Conservation (phyloP, 306 rosid species). For the Malus orientalis region DNA sequence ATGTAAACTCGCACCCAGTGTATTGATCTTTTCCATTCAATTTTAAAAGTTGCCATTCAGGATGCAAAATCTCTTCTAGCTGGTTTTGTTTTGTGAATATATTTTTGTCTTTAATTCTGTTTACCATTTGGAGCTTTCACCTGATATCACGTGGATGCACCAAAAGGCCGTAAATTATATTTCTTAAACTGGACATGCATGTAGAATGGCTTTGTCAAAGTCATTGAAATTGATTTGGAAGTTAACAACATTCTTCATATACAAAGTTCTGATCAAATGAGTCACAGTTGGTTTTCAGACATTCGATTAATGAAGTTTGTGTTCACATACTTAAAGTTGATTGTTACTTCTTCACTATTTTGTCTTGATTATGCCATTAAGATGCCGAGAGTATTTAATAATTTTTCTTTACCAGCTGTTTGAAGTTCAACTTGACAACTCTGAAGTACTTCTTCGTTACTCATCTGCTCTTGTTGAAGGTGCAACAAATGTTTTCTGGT, state of each 20-base stretch:
- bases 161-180: not conserved
- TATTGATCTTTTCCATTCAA: not conserved
- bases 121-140: not conserved
- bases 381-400: constrained; percentile 4
- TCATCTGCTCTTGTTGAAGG: constrained; percentile 99
- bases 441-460: constrained; percentile 90
- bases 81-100: not conserved
- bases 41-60: not conserved
- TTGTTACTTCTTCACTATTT: not conserved
- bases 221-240: not conserved
- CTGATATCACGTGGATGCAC: not conserved
- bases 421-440: constrained; percentile 72
- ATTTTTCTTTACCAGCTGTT: constrained; percentile 56
- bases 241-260: not conserved
- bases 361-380: constrained; percentile 2
- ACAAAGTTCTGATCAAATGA: not conserved
- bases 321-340: not conserved
- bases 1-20: constrained; percentile 20
- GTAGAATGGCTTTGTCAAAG: not conserved
- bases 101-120: not conserved
- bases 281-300: not conserved
- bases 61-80: not conserved
- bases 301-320: not conserved
- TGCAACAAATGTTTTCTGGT: constrained; percentile 94
- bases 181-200: not conserved